A percentile compares a stretch with the other conserved stretches of the same genome.
These are phyloP conservation scores for Penicillium palitans DNA, from an alignment of 2,329 filamentous ascomycete species.

Conservation along the genomic window DNA sequence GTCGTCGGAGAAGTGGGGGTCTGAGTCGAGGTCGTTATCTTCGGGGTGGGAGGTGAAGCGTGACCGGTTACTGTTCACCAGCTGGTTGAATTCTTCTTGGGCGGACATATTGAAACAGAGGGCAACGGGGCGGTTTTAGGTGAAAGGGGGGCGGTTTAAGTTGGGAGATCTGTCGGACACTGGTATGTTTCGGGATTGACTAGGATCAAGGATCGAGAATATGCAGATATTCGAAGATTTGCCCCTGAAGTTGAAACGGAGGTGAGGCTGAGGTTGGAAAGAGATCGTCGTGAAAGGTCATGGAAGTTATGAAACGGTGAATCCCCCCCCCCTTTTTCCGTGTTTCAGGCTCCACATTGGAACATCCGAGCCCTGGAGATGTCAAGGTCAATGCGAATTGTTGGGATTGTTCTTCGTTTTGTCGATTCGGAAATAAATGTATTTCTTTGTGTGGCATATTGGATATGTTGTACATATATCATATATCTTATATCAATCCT, in stretches of 20 bases:
- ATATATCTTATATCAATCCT: no score
- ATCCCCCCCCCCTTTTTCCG: constrained; percentile 16
- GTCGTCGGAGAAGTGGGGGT: constrained; percentile 29
- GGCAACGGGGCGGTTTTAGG: constrained; percentile 9
- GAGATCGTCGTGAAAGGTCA: constrained; percentile 26
- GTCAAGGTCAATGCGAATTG: not conserved
- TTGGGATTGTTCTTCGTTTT: not conserved
- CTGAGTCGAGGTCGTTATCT: constrained; percentile 38
- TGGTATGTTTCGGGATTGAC: not conserved
- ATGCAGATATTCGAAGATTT: constrained; percentile 1
- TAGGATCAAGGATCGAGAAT: not conserved
- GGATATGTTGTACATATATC: not conserved
- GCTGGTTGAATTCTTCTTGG: constrained; percentile 50
- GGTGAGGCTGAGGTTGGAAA: constrained; percentile 27
- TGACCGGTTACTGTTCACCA: constrained; percentile 42
- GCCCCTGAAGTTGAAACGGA: constrained; percentile 20
- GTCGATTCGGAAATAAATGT: not conserved
- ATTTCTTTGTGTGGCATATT: not conserved
- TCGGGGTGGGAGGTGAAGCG: constrained; percentile 44
- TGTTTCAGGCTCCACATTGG: constrained; percentile 19
- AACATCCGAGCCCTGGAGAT: not conserved
- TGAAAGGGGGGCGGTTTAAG: constrained; percentile 14
- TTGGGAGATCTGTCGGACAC: not conserved
- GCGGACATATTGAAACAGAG: constrained; percentile 43
- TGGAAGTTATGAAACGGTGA: constrained; percentile 18